Evolutionary conservation across 495 filamentous ascomycete genomes (phyloP), one percentile per base, ranked within the genome.

Genomic region (Penicillium maclennaniae): DNA sequence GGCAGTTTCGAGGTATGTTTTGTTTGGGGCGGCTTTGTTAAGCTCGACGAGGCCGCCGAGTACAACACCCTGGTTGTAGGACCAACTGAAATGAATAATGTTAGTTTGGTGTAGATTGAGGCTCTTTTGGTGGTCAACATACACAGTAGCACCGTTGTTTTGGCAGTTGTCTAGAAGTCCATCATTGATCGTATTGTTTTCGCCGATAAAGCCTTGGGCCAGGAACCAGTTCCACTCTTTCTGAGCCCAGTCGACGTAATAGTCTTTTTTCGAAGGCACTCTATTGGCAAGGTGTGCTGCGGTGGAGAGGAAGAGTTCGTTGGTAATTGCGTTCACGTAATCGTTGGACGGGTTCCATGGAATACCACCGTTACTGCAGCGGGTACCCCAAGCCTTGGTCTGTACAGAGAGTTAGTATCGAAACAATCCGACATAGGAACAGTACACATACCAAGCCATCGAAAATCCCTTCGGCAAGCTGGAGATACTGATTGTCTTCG

Each of bases 51-150:
- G 76, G 0, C 77, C 88, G 14, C 87, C 87, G 12, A 91, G 76
- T 34, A 91, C 73, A 25, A 90, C 86, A 36, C 87, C 88, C 68
- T 92, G 88, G 70, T 91, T 92, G 72, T 92, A 92, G 0, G 85
- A 82, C 81, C 82, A 91, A 7, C 69, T 71, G 38, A 1, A 20
- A 3, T 16, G 20, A 7, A 43, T 46, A 10, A 31, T 15, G 23
- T 55, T 49, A 45, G 48, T 41, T 40, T 9, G 56, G 27, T n/a
- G 1, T 8, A 19, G 10, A 38, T 28, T 31, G 1, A 45, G n/a
- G 7, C 3, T 25, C 16, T 4, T n/a, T 1, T 9, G 9, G 37
- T 6, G 10, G 10, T 23, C 6, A 21, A 49, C 65, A 31, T 61
- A 71, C 43, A 83, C 79, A 7, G 76, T 75, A 31, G 69, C 66